Percentiles rank a stretch among this genome's conserved stretches.
These are phyloP conservation scores for Suillus plorans DNA, from an alignment of 768 basidiomycete genomes.

Conservation along the genomic window DNA sequence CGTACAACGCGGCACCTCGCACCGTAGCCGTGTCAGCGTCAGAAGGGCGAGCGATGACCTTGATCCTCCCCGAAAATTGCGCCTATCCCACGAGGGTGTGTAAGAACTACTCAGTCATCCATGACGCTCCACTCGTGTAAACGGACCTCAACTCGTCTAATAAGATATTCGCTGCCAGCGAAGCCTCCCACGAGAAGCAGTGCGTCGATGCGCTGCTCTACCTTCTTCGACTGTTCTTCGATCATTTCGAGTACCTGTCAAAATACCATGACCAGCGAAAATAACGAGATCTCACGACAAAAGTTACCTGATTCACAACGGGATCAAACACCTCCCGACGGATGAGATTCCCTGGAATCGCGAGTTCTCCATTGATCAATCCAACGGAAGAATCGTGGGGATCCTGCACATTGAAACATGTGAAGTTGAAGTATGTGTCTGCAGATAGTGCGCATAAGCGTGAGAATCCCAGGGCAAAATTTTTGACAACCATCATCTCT, in stretches of 20 bases:
- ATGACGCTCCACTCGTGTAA: conserved; percentile 7
- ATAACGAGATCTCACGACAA: conserved; percentile 10
- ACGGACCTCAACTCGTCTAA: conserved; percentile 72
- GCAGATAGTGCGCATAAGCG: conserved; percentile 8
- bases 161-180: conserved; percentile 82
- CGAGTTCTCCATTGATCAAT: conserved; percentile 78
- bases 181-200: conserved; percentile 90
- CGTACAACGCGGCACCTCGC: conserved; percentile 87
- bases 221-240: conserved; percentile 68
- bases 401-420: conserved; percentile 86
- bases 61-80: conserved; percentile 63
- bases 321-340: conserved; percentile 88
- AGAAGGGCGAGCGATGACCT: conserved; percentile 76
- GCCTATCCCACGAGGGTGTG: conserved; percentile 41
- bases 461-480: conserved; percentile 1
- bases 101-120: conserved; percentile 11
- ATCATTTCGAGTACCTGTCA: conserved; percentile 73
- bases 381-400: conserved; percentile 80
- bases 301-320: conserved; percentile 69
- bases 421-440: conserved; percentile 88
- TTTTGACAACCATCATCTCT: conserved; percentile 65
- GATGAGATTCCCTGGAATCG: conserved; percentile 77
- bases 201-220: conserved; percentile 76
- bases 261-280: conserved; percentile 11
- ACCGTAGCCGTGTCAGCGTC: conserved; percentile 89